Evolutionary conservation across 306 rosid genomes (phyloP).

Genomic region (Lithocarpus polystachyus): DNA sequence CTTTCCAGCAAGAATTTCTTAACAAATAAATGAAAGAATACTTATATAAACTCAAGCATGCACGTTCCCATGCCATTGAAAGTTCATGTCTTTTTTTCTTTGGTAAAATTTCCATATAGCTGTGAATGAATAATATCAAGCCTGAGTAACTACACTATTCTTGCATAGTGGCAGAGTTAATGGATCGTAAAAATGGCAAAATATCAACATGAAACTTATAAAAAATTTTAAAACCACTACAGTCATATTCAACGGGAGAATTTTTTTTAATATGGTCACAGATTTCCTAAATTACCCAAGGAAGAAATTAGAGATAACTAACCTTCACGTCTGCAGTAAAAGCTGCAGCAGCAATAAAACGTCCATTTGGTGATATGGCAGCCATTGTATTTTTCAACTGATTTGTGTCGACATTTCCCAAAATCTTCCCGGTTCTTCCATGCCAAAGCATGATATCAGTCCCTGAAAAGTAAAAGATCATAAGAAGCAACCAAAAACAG

Average conservation of each 20-base stretch:
- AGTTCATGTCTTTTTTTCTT: neutral
- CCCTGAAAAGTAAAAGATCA: constrained; percentile 41
- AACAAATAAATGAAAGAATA: neutral
- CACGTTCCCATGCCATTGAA: neutral
- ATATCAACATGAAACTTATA: neutral
- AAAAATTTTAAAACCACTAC: neutral
- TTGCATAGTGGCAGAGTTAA: too few relatives aligned
- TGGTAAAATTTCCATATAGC: neutral
- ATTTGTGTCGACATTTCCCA: constrained; percentile 92
- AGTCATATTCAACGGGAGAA: neutral
- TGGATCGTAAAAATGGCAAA: neutral
- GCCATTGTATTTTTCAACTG: constrained; percentile 96
- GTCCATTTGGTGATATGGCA: constrained; percentile 91
- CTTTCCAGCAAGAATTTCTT: neutral
- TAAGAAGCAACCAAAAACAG: constrained; percentile 25
- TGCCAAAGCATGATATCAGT: constrained; percentile 95
- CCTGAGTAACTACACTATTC: too few relatives aligned
- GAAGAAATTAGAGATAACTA: neutral
- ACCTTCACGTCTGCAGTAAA: constrained; percentile 99
- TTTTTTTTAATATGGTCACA: neutral
- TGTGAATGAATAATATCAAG: neutral
- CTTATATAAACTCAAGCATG: neutral
- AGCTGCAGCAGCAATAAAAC: constrained; percentile 98
- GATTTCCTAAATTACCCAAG: constrained; percentile 1
- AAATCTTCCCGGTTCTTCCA: constrained; percentile 82